Conservation (phyloP, 129 eudicot genomes). For the Silybum marianum region DNA sequence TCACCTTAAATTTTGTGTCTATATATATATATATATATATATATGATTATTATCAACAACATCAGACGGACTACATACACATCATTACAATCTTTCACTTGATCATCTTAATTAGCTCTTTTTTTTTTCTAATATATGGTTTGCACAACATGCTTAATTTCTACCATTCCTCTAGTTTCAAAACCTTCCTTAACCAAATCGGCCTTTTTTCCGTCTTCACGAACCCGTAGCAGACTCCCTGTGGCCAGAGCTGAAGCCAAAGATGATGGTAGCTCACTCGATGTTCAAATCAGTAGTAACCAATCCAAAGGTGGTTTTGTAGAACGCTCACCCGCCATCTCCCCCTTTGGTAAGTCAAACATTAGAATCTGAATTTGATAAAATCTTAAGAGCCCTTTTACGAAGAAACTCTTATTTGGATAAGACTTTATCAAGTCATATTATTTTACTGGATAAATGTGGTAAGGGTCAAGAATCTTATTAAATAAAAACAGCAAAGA, state of each 20-base stretch:
- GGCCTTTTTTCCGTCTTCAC: slow-evolving; percentile 31
- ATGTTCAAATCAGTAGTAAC: slow-evolving; percentile 43
- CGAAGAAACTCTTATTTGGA: neutral
- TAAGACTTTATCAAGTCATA: no score
- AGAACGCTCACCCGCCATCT: slow-evolving; percentile 35
- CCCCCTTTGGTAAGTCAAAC: slow-evolving; percentile 37
- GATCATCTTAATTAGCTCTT: neutral
- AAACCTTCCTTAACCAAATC: slow-evolving; percentile 19
- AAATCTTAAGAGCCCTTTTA: no score
- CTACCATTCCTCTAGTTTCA: slow-evolving; percentile 28
- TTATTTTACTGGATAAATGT: no score
- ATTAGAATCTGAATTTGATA: neutral
- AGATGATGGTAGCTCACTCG: slow-evolving; percentile 40
- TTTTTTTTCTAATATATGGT: slow-evolving; percentile 12
- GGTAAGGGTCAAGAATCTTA: no score
- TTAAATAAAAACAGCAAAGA: no score
- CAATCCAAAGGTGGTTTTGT: slow-evolving; percentile 23
- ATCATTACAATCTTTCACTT: neutral
- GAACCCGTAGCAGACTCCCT: slow-evolving; percentile 5
- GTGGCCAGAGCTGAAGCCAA: slow-evolving; percentile 49
- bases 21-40: no score
- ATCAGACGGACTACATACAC: neutral
- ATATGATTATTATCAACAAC: neutral
- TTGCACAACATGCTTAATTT: slow-evolving; percentile 19
- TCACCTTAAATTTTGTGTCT: slow-evolving; percentile 4